A percentile compares a stretch with the other conserved stretches of the same genome.
Evolutionary conservation across 176 grass and related monocot species (phyloP).

Genomic region (Ensete glaucum): DNA sequence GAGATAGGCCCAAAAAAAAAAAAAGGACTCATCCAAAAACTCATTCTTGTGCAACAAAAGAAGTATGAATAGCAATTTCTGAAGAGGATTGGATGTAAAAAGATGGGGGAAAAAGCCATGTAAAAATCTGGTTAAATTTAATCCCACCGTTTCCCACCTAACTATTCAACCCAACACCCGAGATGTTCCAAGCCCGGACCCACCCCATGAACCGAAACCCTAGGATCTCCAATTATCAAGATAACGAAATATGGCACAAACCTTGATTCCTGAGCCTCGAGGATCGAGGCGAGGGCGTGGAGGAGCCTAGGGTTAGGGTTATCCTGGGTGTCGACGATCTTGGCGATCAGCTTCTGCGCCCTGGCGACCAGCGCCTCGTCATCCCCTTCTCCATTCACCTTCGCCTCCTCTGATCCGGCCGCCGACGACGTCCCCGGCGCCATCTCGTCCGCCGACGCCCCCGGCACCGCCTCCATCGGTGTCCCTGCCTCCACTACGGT

Average conservation of each 20-base stretch:
- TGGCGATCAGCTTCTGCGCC: constrained; percentile 43
- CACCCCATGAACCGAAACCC: neutral
- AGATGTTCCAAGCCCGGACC: too few relatives aligned
- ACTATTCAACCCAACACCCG: too few relatives aligned
- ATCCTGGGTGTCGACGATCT: constrained; percentile 44
- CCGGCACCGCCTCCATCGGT: neutral
- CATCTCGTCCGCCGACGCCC: neutral
- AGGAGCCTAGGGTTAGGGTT: constrained; percentile 74
- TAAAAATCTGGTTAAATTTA: too few relatives aligned
- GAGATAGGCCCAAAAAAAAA: too few relatives aligned
- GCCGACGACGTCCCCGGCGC: neutral
- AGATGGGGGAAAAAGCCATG: too few relatives aligned
- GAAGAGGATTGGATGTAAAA: too few relatives aligned
- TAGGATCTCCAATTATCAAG: neutral
- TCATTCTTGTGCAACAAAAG: too few relatives aligned
- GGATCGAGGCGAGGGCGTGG: constrained; percentile 81
- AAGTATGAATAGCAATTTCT: too few relatives aligned
- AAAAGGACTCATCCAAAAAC: too few relatives aligned
- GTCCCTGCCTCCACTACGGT: constrained; percentile 9
- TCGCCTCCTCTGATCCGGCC: too few relatives aligned
- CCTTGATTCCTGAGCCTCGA: constrained; percentile 74
- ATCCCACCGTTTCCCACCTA: neutral
- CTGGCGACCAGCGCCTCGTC: constrained; percentile 48
- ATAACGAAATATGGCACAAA: neutral
- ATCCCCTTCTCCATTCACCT: constrained; percentile 7